Percentiles rank a stretch among this genome's conserved stretches.
Conservation (phyloP, 306 rosid genomes). For the Trichosanthes truncata region DNA sequence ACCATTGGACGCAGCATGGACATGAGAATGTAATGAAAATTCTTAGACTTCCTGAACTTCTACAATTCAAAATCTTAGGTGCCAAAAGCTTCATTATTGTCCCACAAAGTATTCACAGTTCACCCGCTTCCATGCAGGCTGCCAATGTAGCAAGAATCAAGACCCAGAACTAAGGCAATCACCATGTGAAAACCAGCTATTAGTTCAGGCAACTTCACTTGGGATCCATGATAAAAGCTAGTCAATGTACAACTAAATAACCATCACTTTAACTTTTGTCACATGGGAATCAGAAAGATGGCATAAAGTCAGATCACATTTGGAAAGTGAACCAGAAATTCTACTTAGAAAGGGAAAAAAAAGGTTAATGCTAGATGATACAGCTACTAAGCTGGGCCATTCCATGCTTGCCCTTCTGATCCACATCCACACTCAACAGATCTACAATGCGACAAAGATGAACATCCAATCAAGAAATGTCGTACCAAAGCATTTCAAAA, state of each 20-base stretch:
- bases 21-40: neutral
- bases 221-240: neutral
- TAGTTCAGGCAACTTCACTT: neutral
- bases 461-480: neutral
- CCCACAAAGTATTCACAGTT: neutral
- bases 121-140: neutral
- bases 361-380: neutral
- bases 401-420: neutral
- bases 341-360: neutral
- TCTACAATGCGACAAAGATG: neutral
- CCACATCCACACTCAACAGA: neutral
- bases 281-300: slow-evolving; percentile 3
- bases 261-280: slow-evolving; percentile 4
- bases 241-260: neutral
- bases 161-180: neutral
- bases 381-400: neutral
- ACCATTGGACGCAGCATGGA: neutral
- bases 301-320: neutral
- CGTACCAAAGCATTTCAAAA: neutral
- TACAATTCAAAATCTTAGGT: neutral
- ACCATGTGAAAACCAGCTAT: slow-evolving; percentile 9
- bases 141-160: neutral
- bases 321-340: neutral
- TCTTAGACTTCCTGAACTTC: neutral
- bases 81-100: neutral